These are phyloP conservation scores for Lactarius sp. DNA, from an alignment of 768 basidiomycete genomes.

Conservation along the genomic window DNA sequence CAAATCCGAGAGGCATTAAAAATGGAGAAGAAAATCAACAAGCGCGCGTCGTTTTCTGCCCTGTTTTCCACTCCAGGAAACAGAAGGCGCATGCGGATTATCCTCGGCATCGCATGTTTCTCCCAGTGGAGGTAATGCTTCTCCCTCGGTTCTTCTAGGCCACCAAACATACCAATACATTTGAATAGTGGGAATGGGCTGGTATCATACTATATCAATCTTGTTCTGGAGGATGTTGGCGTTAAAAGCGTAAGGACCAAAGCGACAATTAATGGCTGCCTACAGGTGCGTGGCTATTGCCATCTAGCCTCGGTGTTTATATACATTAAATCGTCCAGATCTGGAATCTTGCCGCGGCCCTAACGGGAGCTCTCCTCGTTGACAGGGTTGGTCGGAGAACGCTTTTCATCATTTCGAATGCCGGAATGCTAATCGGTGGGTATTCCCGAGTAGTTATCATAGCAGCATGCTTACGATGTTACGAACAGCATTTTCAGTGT, in stretches of 20 bases:
- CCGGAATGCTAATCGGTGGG: constrained; percentile 54
- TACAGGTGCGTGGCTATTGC: constrained; percentile 41
- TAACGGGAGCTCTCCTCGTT: constrained; percentile 56
- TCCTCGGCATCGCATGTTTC: constrained; percentile 63
- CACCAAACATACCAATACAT: not conserved
- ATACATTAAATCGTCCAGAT: constrained; percentile 33
- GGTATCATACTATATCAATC: constrained; percentile 69
- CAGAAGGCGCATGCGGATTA: constrained; percentile 59
- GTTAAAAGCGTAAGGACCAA: constrained; percentile 50
- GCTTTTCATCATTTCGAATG: constrained; percentile 61
- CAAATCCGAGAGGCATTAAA: constrained; percentile 67
- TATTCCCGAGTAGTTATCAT: not conserved
- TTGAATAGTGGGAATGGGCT: constrained; percentile 57
- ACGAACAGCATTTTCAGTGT: constrained; percentile 46
- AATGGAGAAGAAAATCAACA: constrained; percentile 52
- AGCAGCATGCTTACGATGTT: not conserved
- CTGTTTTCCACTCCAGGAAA: constrained; percentile 64
- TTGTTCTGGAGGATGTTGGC: constrained; percentile 61
- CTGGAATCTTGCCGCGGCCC: constrained; percentile 59
- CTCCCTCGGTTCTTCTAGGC: not conserved
- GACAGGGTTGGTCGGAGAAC: constrained; percentile 65
- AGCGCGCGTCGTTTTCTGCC: constrained; percentile 44
- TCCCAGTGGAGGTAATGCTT: constrained; percentile 65
- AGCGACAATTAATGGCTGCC: constrained; percentile 55
- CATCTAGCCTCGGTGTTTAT: not conserved